Evolutionary conservation across 306 rosid species (phyloP).

Genomic region (Urtica urens): DNA sequence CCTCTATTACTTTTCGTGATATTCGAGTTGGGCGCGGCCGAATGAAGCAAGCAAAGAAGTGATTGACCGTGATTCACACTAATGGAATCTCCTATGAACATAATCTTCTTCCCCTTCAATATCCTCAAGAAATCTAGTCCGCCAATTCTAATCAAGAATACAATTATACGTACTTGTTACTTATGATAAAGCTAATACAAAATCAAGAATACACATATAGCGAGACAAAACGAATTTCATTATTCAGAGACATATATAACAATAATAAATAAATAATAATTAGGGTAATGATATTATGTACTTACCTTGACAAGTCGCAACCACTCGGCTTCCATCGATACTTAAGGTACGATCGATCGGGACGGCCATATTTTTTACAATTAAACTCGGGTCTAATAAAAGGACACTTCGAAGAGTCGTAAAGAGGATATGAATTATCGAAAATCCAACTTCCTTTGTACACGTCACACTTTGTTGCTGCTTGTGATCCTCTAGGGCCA

Average conservation of each 20-base stretch:
- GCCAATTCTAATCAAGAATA: slow-evolving; percentile 54
- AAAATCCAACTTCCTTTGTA: slow-evolving; percentile 52
- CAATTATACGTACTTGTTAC: too few relatives aligned
- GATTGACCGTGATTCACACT: slow-evolving; percentile 53
- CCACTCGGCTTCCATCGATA: slow-evolving; percentile 49
- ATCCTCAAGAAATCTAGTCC: slow-evolving; percentile 29
- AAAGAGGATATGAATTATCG: slow-evolving; percentile 44
- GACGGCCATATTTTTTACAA: slow-evolving; percentile 42
- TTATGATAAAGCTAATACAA: too few relatives aligned
- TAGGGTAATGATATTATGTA: too few relatives aligned
- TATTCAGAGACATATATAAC: too few relatives aligned
- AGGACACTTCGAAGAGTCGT: slow-evolving; percentile 37
- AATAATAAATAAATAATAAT: too few relatives aligned
- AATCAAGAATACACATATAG: too few relatives aligned
- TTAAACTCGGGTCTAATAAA: slow-evolving; percentile 36
- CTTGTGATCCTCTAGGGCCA: background rate
- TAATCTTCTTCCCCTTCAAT: slow-evolving; percentile 37
- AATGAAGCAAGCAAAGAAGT: slow-evolving; percentile 43
- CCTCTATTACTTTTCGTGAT: background rate
- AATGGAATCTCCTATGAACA: slow-evolving; percentile 61
- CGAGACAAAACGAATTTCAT: too few relatives aligned
- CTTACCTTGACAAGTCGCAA: slow-evolving; percentile 49
- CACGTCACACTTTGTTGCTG: too few relatives aligned
- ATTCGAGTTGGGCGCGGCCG: slow-evolving; percentile 23
- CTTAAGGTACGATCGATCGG: slow-evolving; percentile 37